Conservation (phyloP, 1,284 basidiomycete genomes). For the Clitocybe nebularis region DNA sequence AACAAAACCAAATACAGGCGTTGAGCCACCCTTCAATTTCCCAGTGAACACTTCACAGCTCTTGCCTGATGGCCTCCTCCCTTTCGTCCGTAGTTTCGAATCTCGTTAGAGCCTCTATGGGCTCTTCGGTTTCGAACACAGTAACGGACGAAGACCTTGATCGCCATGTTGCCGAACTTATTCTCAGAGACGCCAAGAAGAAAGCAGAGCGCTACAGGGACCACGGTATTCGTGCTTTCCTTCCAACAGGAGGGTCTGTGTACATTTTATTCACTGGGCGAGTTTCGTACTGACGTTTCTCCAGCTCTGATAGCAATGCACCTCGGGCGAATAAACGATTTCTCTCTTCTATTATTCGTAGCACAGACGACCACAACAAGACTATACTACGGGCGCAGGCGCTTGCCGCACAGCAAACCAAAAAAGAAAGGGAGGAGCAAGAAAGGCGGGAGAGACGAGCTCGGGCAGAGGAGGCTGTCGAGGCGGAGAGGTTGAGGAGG, state of each 20-base stretch:
- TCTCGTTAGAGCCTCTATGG: slow-evolving; percentile 80
- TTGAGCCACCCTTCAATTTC: not conserved
- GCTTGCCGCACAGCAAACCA: slow-evolving; percentile 67
- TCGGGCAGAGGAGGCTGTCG: slow-evolving; percentile 67
- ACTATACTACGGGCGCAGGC: slow-evolving; percentile 77
- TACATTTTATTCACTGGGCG: not conserved
- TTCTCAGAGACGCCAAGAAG: slow-evolving; percentile 86
- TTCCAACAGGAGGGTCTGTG: slow-evolving; percentile 35
- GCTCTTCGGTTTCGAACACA: slow-evolving; percentile 55
- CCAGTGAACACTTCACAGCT: too few relatives aligned
- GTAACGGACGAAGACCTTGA: slow-evolving; percentile 85
- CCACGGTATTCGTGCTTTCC: slow-evolving; percentile 67
- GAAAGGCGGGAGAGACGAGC: slow-evolving; percentile 56
- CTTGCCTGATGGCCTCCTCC: slow-evolving; percentile 32
- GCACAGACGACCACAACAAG: slow-evolving; percentile 90
- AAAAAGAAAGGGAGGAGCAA: slow-evolving; percentile 58
- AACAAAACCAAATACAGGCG: slow-evolving; percentile 10
- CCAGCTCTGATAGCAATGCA: slow-evolving; percentile 52
- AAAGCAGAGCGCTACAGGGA: slow-evolving; percentile 73
- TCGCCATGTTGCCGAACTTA: slow-evolving; percentile 81
- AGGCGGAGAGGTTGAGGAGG: slow-evolving; percentile 54
- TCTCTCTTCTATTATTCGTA: slow-evolving; percentile 81
- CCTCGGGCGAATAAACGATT: slow-evolving; percentile 91
- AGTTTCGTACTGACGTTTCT: not conserved
- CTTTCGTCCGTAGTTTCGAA: slow-evolving; percentile 83